Percentiles rank a stretch among this genome's conserved stretches.
Evolutionary conservation across 164 flowering plant species (phyloP).

Genomic region (Liriodendron chinense): DNA sequence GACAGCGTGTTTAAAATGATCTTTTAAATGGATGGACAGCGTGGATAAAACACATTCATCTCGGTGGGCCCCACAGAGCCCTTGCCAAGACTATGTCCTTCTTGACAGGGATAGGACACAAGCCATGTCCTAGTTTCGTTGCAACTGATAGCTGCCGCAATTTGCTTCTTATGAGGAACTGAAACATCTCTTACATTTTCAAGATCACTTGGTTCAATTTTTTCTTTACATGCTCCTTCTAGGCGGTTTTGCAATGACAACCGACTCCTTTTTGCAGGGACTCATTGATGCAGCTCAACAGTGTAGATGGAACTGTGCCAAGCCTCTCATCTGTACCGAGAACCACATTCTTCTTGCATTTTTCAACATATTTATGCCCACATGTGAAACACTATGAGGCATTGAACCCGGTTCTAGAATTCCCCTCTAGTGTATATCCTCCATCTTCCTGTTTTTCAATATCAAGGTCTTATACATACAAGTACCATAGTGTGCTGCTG

Average conservation of each 20-base stretch:
- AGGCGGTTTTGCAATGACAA: background rate
- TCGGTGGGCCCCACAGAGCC: too few species aligned
- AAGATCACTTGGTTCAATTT: background rate
- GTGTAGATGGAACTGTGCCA: constrained; percentile 10
- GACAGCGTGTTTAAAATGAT: too few species aligned
- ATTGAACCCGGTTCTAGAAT: constrained; percentile 11
- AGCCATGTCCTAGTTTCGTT: background rate
- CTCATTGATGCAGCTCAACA: constrained; percentile 10
- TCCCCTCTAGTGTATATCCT: constrained; percentile 7
- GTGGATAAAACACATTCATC: too few species aligned
- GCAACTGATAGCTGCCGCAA: background rate
- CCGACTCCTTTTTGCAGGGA: constrained; percentile 29
- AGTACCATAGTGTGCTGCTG: constrained; percentile 6
- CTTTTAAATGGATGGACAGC: too few species aligned
- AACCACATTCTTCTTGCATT: constrained; percentile 4
- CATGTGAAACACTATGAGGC: constrained; percentile 14
- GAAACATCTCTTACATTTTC: background rate
- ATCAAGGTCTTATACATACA: constrained; percentile 16
- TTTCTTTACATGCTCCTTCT: background rate
- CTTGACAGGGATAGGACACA: too few species aligned
- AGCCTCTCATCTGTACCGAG: constrained; percentile 12
- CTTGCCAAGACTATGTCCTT: too few species aligned
- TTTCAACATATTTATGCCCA: constrained; percentile 1
- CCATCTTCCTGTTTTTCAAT: constrained; percentile 5
- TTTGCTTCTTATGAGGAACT: background rate